Conservation (phyloP, 2,329 filamentous ascomycete genomes). For the Furcasterigmium furcatum region DNA sequence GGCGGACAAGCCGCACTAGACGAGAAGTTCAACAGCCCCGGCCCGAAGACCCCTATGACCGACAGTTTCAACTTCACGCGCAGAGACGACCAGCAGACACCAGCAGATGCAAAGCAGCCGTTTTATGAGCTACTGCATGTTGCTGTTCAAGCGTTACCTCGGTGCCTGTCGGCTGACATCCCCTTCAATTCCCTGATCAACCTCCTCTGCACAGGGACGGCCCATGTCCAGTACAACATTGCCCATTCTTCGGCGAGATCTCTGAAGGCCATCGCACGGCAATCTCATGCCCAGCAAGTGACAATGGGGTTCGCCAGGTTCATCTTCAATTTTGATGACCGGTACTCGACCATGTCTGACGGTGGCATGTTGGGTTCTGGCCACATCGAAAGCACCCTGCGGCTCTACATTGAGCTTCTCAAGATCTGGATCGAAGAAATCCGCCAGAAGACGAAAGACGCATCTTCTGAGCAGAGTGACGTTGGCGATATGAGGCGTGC, state of each 20-base stretch:
- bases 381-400: slow-evolving; percentile 91
- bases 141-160: slow-evolving; percentile 88
- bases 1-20: slow-evolving; percentile 93
- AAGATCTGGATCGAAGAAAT: slow-evolving; percentile 99
- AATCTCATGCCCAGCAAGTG: slow-evolving; percentile 90
- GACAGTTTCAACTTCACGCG: slow-evolving; percentile 91
- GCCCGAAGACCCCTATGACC: slow-evolving; percentile 90
- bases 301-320: slow-evolving; percentile 96
- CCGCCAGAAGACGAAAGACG: slow-evolving; percentile 76
- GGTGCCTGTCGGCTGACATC: slow-evolving; percentile 88
- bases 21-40: slow-evolving; percentile 85
- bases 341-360: slow-evolving; percentile 97
- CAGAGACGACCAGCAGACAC: slow-evolving; percentile 71
- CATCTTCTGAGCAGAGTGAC: slow-evolving; percentile 61
- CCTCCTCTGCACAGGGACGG: slow-evolving; percentile 91
- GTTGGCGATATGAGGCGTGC: slow-evolving; percentile 69
- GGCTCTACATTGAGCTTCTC: slow-evolving; percentile 88
- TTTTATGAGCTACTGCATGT: slow-evolving; percentile 97
- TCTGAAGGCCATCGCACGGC: slow-evolving; percentile 89
- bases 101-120: slow-evolving; percentile 81
- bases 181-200: slow-evolving; percentile 94
- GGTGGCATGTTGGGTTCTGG: slow-evolving; percentile 91
- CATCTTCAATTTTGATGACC: slow-evolving; percentile 97
- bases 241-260: slow-evolving; percentile 90
- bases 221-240: slow-evolving; percentile 90